phyloP scores from a whole-genome alignment of 352 stramenopile species.

The Albugo candida region DNA sequence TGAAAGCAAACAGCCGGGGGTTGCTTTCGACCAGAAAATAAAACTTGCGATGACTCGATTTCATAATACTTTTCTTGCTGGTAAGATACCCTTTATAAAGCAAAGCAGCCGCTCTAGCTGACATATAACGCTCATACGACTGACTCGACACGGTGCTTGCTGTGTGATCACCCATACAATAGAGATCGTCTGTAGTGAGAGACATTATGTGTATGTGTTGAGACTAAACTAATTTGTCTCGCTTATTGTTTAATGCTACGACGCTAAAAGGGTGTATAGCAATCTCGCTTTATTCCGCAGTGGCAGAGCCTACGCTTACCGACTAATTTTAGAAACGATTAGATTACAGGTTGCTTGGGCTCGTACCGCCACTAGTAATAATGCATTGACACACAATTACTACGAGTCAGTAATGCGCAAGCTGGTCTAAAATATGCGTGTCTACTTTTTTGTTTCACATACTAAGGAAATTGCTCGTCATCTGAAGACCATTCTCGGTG shows the following conservation, averaged over 20 bases:
- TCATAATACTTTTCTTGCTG: slow-evolving; percentile 18
- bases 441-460: slow-evolving; percentile 26
- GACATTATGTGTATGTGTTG: too few species aligned
- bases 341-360: neutral
- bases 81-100: slow-evolving; percentile 2
- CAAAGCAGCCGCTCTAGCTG: too few species aligned
- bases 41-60: slow-evolving; percentile 14
- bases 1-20: slow-evolving; percentile 33
- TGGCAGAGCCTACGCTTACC: neutral
- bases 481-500: slow-evolving; percentile 55
- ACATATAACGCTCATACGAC: too few species aligned
- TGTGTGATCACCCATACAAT: too few species aligned
- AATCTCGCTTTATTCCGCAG: neutral
- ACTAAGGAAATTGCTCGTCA: slow-evolving; percentile 78
- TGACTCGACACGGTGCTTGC: too few species aligned
- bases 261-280: too few species aligned
- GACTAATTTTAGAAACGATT: neutral
- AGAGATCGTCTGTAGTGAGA: too few species aligned
- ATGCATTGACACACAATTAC: neutral
- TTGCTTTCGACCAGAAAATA: slow-evolving; percentile 26
- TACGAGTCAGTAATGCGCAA: neutral
- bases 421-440: neutral
- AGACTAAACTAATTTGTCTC: too few species aligned
- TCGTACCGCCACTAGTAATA: neutral
- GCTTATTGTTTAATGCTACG: too few species aligned